Base-by-base conservation (phyloP, 1,139 yeast species). In the Arxiozyma heterogenica region DNA sequence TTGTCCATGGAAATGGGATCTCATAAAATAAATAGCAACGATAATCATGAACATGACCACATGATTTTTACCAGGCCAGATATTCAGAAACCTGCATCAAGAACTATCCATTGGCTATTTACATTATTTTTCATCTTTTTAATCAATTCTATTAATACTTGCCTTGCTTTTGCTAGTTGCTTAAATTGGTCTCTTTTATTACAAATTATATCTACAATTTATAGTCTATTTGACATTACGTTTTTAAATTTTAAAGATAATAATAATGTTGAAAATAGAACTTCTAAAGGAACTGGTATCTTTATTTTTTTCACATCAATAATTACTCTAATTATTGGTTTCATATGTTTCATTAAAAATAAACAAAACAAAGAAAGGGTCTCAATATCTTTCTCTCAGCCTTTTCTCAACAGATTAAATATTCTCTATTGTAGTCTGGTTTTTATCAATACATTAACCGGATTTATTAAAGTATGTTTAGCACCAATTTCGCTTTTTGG, bases 401-500 rank as follows among this genome's bases (percentile, higher is more conserved):
- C 4, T 11, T 34, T 30, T 25, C 15, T 11, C 15, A 20, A 43
- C 4, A 42, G 22, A 30, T 42, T 34, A 17, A 38, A 46, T 8
- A 27, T n/a, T 43, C 51, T 74, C 1, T 83, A 83, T 65, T 77
- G 78, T 59, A 61, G 71, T 0, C 62, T 79, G 1, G 75, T 86
- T 3, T 67, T 80, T 15, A 44, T 78, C 25, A 64, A 72, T 6
- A 78, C 76, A 0, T 57, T 82, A 9, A 75, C 81, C 3, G 91
- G 89, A 1, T 75, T 78, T 71, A 84, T 90, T 9, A 83, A 89
- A 60, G 79, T 81, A 41, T 83, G 90, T 53, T 72, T 91, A 72
- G 94, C 95, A 0, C 90, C 93, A 4, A 83, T 88, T 51, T 86
- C 96, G 1, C 69, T 90, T 58, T 81, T 89, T 59, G 96, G 96